phyloP scores from a whole-genome alignment of 805 yeast genomes.

The Candida khao-thaluensis region DNA sequence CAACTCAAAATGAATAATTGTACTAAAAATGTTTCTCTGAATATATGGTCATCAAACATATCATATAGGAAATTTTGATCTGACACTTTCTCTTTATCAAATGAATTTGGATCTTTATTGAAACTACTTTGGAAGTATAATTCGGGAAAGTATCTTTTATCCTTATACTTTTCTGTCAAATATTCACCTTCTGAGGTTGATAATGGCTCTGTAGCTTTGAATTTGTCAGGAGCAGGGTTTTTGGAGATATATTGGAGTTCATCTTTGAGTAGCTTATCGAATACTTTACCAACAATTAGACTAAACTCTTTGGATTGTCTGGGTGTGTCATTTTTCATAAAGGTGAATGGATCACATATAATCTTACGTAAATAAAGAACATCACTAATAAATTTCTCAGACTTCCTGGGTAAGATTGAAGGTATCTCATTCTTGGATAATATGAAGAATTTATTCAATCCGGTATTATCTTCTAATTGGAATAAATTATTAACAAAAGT shows the following conservation, averaged over 20 bases:
- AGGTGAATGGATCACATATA: slow-evolving; percentile 36
- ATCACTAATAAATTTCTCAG: slow-evolving; percentile 29
- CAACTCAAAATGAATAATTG: slow-evolving; percentile 31
- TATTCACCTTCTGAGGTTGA: slow-evolving; percentile 17
- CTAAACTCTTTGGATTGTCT: slow-evolving; percentile 21
- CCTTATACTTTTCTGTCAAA: slow-evolving; percentile 19
- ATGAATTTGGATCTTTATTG: slow-evolving; percentile 16
- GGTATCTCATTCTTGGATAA: slow-evolving; percentile 26
- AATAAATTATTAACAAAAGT: slow-evolving; percentile 32
- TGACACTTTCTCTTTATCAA: slow-evolving; percentile 19
- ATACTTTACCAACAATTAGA: slow-evolving; percentile 28
- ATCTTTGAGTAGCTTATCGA: slow-evolving; percentile 28
- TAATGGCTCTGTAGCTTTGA: slow-evolving; percentile 12
- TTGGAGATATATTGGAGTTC: slow-evolving; percentile 19
- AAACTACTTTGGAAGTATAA: slow-evolving; percentile 35
- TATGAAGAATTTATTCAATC: slow-evolving; percentile 40
- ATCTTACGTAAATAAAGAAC: slow-evolving; percentile 28
- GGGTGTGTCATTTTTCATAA: slow-evolving; percentile 22
- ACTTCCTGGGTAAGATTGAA: slow-evolving; percentile 21
- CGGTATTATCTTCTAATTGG: slow-evolving; percentile 43
- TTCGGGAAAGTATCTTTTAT: slow-evolving; percentile 33
- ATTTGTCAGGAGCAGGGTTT: slow-evolving; percentile 5
- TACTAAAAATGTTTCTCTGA: slow-evolving; percentile 26
- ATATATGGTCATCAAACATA: slow-evolving; percentile 26
- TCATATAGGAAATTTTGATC: slow-evolving; percentile 26